Conservation (phyloP, 176 grass and related monocot species). For the Microstegium vimineum region DNA sequence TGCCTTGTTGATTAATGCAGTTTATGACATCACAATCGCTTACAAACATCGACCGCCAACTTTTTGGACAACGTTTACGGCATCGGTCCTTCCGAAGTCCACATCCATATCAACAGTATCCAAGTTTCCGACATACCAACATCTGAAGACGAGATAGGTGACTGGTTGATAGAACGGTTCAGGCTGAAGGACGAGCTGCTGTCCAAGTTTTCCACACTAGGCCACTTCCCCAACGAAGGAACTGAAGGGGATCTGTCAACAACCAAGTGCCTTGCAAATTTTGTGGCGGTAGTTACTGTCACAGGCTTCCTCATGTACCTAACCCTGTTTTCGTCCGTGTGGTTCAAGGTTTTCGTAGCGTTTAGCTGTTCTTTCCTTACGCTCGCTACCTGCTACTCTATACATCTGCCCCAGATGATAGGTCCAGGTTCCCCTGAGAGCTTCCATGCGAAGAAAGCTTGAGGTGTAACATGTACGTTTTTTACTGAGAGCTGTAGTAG, state of each 20-base stretch:
- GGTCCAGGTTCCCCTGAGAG: too few species aligned
- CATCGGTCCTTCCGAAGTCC: conserved; percentile 79
- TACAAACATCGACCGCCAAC: conserved; percentile 75
- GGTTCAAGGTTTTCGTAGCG: conserved; percentile 91
- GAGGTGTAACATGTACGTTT: neutral
- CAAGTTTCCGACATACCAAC: conserved; percentile 25
- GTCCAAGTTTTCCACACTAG: too few species aligned
- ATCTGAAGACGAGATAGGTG: too few species aligned
- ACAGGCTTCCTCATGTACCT: conserved; percentile 56
- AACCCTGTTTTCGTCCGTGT: conserved; percentile 55
- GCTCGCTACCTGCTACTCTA: too few species aligned
- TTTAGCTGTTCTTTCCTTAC: too few species aligned
- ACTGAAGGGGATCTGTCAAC: conserved; percentile 67
- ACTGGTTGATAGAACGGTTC: too few species aligned
- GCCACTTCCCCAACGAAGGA: conserved; percentile 66
- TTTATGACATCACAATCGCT: conserved; percentile 73
- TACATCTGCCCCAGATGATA: too few species aligned
- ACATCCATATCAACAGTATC: conserved; percentile 66
- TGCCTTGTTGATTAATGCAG: conserved; percentile 38
- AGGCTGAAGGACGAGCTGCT: too few species aligned
- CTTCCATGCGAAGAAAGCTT: conserved; percentile 51
- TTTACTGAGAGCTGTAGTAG: conserved; percentile 20
- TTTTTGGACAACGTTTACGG: conserved; percentile 81
- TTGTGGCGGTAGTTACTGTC: conserved; percentile 28
- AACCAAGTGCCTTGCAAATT: conserved; percentile 43